Conservation (phyloP, 140 eudicot genomes). For the Flaveria floridana region DNA sequence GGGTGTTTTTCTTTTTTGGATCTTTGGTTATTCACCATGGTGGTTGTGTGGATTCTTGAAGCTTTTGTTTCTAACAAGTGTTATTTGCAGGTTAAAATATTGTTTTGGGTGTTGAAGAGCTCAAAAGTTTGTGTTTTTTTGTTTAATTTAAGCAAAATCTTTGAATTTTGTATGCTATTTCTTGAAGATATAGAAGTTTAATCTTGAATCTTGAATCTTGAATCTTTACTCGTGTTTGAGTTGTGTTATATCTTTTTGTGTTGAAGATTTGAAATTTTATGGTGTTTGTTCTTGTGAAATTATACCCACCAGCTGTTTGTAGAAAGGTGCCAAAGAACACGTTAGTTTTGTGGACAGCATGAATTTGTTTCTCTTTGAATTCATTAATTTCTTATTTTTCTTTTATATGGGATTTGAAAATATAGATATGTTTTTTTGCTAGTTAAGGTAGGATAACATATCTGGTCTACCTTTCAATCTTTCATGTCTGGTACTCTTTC, state of each 20-base stretch:
- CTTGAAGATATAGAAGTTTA: neutral
- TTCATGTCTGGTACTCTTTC: slow-evolving; percentile 31
- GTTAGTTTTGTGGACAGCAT: slow-evolving; percentile 22
- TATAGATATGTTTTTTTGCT: slow-evolving; percentile 27
- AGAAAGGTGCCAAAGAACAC: slow-evolving; percentile 29
- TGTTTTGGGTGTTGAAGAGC: slow-evolving; percentile 12
- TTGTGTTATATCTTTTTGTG: slow-evolving; percentile 12
- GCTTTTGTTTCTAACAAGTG: neutral
- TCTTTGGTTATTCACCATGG: neutral
- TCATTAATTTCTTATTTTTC: neutral
- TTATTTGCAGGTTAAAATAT: neutral
- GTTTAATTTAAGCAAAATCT: neutral
- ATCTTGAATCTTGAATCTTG: neutral
- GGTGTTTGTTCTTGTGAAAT: neutral
- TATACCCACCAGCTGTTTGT: slow-evolving; percentile 24
- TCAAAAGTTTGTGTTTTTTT: slow-evolving; percentile 9
- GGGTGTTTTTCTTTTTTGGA: slow-evolving; percentile 23
- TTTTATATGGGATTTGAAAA: slow-evolving; percentile 22
- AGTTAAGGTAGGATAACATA: slow-evolving; percentile 29
- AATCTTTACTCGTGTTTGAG: neutral
- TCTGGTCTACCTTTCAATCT: slow-evolving; percentile 24
- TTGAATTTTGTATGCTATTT: neutral
- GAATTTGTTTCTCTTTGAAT: slow-evolving; percentile 14
- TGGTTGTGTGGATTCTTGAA: neutral
- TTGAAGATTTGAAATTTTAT: slow-evolving; percentile 16